Evolutionary conservation across 1,284 basidiomycete genomes (phyloP).

Genomic region (Moniliella sp.): DNA sequence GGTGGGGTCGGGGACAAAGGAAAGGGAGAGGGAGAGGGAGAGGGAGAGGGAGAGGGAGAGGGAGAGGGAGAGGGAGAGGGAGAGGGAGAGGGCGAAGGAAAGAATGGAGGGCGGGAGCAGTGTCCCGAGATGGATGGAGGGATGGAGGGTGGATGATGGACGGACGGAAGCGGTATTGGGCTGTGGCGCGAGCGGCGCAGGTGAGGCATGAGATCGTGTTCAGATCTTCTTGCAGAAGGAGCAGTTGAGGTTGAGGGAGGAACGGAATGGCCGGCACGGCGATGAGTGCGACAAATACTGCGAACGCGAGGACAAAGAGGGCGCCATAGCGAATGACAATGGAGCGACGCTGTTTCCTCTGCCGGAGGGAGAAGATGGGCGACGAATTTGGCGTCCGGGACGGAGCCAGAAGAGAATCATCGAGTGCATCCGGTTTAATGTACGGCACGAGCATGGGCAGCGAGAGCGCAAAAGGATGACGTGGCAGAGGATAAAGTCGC

Average conservation of each 20-base stretch:
- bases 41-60: too few relatives aligned
- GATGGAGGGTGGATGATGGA: too few relatives aligned
- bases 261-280: slow-evolving; percentile 19
- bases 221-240: slow-evolving; percentile 9
- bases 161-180: too few relatives aligned
- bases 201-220: too few relatives aligned
- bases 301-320: slow-evolving; percentile 55
- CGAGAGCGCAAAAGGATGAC: slow-evolving; percentile 36
- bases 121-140: not conserved
- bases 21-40: too few relatives aligned
- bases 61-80: too few relatives aligned
- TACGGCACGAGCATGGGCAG: slow-evolving; percentile 37
- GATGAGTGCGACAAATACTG: slow-evolving; percentile 51
- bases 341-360: slow-evolving; percentile 26
- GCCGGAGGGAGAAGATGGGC: slow-evolving; percentile 49
- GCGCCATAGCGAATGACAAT: slow-evolving; percentile 47
- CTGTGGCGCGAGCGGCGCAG: too few relatives aligned
- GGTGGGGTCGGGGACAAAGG: too few relatives aligned
- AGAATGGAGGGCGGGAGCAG: too few relatives aligned
- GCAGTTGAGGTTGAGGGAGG: slow-evolving; percentile 8
- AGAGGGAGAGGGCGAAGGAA: too few relatives aligned
- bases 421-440: slow-evolving; percentile 26
- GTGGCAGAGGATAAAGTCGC: slow-evolving; percentile 28
- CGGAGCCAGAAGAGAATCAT: slow-evolving; percentile 37
- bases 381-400: slow-evolving; percentile 42